Percentiles rank a stretch among this genome's conserved stretches.
phyloP scores from a whole-genome alignment of 768 basidiomycete species.

The Infundibulicybe gibba region DNA sequence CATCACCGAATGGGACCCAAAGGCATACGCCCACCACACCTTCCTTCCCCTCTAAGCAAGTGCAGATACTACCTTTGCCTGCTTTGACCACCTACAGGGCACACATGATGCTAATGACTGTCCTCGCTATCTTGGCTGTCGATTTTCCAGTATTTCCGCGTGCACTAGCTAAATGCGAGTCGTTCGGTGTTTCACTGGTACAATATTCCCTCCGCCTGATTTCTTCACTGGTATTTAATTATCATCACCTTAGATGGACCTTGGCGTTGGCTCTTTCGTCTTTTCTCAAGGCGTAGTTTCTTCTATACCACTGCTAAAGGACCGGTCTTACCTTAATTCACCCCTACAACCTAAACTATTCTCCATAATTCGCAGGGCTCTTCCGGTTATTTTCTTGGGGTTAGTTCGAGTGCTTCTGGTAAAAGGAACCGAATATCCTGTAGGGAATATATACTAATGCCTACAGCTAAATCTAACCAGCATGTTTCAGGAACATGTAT shows the following conservation, averaged over 20 bases:
- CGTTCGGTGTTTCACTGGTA: constrained; percentile 93
- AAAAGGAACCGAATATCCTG: constrained; percentile 93
- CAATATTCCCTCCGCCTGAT: constrained; percentile 7
- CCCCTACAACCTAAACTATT: constrained; percentile 50
- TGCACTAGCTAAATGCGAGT: constrained; percentile 86
- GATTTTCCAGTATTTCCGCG: constrained; percentile 95
- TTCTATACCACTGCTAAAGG: constrained; percentile 74
- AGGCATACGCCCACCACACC: constrained; percentile 6
- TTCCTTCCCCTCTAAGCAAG: constrained; percentile 2
- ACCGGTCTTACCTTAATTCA: constrained; percentile 47
- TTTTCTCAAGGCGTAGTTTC: constrained; percentile 94
- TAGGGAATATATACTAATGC: constrained; percentile 28
- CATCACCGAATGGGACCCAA: constrained; percentile 10
- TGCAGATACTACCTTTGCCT: constrained; percentile 47
- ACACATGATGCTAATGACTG: constrained; percentile 93
- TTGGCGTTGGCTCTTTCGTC: constrained; percentile 96
- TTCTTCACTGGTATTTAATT: constrained; percentile 2
- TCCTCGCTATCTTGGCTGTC: constrained; percentile 89
- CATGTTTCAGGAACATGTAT: constrained; percentile 72
- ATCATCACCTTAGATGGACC: constrained; percentile 74
- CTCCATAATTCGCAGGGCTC: constrained; percentile 47
- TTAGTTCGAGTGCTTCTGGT: constrained; percentile 78
- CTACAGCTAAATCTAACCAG: neutral
- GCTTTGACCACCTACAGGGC: constrained; percentile 86
- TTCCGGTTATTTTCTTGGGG: constrained; percentile 72